Conservation (phyloP, 192 early-diverging fungal genomes). For the Coemansia sp. region DNA sequence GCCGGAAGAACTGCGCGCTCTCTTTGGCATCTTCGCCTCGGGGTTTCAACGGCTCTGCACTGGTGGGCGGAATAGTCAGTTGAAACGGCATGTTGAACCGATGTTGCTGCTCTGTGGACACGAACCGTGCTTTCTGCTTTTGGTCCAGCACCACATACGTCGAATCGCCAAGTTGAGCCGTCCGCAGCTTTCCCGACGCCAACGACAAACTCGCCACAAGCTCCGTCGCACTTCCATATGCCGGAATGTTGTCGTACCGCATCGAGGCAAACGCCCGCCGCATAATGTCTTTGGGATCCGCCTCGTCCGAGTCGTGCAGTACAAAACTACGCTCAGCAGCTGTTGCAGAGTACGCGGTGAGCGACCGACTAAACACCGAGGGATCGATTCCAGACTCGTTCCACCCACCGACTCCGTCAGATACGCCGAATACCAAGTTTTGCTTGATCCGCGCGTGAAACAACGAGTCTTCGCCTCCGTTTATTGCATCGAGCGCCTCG, state of each 20-base stretch:
- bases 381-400: slow-evolving; percentile 53
- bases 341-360: slow-evolving; percentile 40
- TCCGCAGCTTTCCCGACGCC: slow-evolving; percentile 25
- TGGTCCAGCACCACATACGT: slow-evolving; percentile 40
- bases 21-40: slow-evolving; percentile 8
- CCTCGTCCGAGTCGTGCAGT: slow-evolving; percentile 50
- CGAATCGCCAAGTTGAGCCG: slow-evolving; percentile 53
- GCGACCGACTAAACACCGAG: slow-evolving; percentile 47
- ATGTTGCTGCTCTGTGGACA: slow-evolving; percentile 52
- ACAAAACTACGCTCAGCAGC: slow-evolving; percentile 30
- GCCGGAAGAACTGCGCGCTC: slow-evolving; percentile 45
- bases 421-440: slow-evolving; percentile 49
- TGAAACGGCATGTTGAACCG: slow-evolving; percentile 55
- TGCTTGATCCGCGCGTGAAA: slow-evolving; percentile 46
- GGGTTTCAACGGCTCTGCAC: slow-evolving; percentile 7
- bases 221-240: slow-evolving; percentile 46
- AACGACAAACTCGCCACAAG: slow-evolving; percentile 37
- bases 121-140: slow-evolving; percentile 25
- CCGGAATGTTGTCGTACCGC: slow-evolving; percentile 34
- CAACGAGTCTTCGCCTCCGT: slow-evolving; percentile 53
- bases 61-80: slow-evolving; percentile 43
- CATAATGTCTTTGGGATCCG: slow-evolving; percentile 48
- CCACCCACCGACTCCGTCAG: slow-evolving; percentile 56
- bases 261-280: slow-evolving; percentile 46
- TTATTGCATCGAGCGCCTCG: slow-evolving; percentile 43